Evolutionary conservation across 306 rosid genomes (phyloP), one percentile per base, ranked within the genome.

Genomic region (Styphnolobium japonicum): DNA sequence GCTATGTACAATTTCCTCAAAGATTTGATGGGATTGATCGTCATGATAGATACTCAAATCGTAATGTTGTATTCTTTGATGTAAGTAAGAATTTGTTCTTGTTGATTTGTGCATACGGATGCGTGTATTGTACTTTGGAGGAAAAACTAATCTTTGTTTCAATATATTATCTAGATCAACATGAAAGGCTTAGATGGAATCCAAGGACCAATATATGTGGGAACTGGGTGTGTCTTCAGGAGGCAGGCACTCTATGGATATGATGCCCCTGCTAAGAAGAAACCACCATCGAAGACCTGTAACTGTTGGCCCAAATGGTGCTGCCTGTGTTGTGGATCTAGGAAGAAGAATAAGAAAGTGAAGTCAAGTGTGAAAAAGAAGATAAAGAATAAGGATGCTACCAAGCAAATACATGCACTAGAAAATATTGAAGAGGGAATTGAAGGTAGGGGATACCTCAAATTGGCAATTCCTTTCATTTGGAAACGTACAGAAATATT

Each of bases 131-230:
- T 63, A 34, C 19, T 66, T 55, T 45, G 29, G 22, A 65, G 33
- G 51, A 67, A 60, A 52, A 51, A 49, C 80, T 84, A 75, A 86
- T 71, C 23, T 61, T 11, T 29, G 45, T 80, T 79, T 42, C 55
- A 65, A 46, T 74, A 31, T 66, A 27, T 25, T 23, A 27, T 76
- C 40, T 81, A 90, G 98, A 92, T 94, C 86, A 94, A 94, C 79
- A 92, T 94, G 98, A 94, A 94, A 86, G 98, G 98, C 58, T 84
- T 94, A 62, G 98, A 94, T 46, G 98, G 98, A 18, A 94, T 94
- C 71, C 98, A 94, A 88, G 98, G 98, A 68, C 98, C 98, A 18
- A 92, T 94, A 39, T 94, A 94, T 46, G 98, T 94, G 2, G 98
- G 98, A 78, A 94, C 98, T 48, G 98, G 98, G 60, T 92, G 98